A percentile compares a stretch with the other conserved stretches of the same genome.
phyloP scores from a whole-genome alignment of 495 filamentous ascomycete species.

The Podospora fimiseda region DNA sequence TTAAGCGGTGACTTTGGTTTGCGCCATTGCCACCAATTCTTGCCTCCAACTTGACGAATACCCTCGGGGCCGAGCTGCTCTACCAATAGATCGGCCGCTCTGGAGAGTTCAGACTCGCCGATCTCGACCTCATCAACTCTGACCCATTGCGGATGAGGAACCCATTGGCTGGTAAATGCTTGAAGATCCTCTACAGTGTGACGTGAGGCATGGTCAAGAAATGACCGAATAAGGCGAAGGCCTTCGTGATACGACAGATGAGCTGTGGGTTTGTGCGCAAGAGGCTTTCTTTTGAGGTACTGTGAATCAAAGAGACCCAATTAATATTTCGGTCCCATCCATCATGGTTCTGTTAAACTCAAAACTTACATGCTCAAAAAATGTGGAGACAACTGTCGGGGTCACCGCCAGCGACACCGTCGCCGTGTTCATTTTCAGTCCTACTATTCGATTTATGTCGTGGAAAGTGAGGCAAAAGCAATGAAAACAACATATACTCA shows the following conservation, averaged over 20 bases:
- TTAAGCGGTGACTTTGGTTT: slow-evolving; percentile 51
- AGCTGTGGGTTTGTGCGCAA: slow-evolving; percentile 69
- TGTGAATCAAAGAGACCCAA: slow-evolving; percentile 31
- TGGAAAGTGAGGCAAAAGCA: background rate
- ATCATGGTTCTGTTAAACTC: slow-evolving; percentile 14
- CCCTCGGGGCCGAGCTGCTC: slow-evolving; percentile 71
- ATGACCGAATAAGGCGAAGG: slow-evolving; percentile 79
- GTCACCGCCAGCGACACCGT: slow-evolving; percentile 67
- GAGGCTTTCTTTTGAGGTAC: slow-evolving; percentile 75
- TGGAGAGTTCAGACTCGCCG: slow-evolving; percentile 49
- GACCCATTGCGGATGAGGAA: slow-evolving; percentile 85
- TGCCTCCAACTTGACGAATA: slow-evolving; percentile 67
- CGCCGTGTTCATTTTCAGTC: slow-evolving; percentile 60
- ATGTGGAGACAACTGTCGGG: slow-evolving; percentile 70
- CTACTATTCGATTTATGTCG: background rate
- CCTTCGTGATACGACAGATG: slow-evolving; percentile 92
- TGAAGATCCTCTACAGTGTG: slow-evolving; percentile 91
- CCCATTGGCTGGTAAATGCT: slow-evolving; percentile 81
- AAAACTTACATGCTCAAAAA: slow-evolving; percentile 64
- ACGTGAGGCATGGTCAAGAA: slow-evolving; percentile 72
- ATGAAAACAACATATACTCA: background rate
- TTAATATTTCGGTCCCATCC: background rate
- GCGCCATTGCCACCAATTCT: slow-evolving; percentile 94
- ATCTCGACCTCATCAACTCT: slow-evolving; percentile 68
- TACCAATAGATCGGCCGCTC: slow-evolving; percentile 56